These are phyloP conservation scores for Volvariella surrecta DNA, from an alignment of 1,284 basidiomycete genomes.

Conservation along the genomic window DNA sequence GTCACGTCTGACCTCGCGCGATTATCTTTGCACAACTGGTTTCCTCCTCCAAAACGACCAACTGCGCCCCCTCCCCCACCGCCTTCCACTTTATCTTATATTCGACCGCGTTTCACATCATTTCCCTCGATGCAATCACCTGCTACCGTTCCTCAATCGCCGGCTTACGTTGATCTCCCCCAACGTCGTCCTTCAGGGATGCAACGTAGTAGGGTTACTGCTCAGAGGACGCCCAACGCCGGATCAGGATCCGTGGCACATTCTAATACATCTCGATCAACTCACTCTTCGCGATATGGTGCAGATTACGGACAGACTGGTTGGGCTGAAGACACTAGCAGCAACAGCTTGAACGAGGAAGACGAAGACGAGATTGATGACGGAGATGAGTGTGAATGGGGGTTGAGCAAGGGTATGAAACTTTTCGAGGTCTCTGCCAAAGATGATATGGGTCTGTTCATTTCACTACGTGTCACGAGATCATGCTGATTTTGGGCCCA, in stretches of 20 bases:
- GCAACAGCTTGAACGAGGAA: constrained; percentile 59
- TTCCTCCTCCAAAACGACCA: constrained; percentile 64
- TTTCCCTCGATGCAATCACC: constrained; percentile 67
- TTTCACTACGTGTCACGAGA: neutral
- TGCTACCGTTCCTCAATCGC: constrained; percentile 31
- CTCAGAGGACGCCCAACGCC: constrained; percentile 30
- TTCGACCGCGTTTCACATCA: constrained; percentile 78
- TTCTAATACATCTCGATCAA: constrained; percentile 36
- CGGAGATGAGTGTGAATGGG: constrained; percentile 63
- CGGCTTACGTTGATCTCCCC: constrained; percentile 45
- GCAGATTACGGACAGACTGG: constrained; percentile 40
- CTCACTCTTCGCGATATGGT: constrained; percentile 46
- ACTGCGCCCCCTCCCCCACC: constrained; percentile 54
- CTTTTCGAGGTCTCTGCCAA: constrained; percentile 83
- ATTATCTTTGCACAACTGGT: constrained; percentile 74
- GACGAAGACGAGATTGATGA: constrained; percentile 44
- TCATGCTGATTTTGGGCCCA: constrained; percentile 19
- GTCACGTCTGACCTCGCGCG: constrained; percentile 77
- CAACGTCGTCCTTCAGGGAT: constrained; percentile 31
- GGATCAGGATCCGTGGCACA: constrained; percentile 26
- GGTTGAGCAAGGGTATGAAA: constrained; percentile 71
- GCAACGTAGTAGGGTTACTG: constrained; percentile 37
- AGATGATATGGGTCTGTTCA: constrained; percentile 66
- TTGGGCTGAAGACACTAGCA: constrained; percentile 55
- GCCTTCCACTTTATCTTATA: constrained; percentile 68